phyloP scores from a whole-genome alignment of 768 basidiomycete species.

The Amanita phalloides region DNA sequence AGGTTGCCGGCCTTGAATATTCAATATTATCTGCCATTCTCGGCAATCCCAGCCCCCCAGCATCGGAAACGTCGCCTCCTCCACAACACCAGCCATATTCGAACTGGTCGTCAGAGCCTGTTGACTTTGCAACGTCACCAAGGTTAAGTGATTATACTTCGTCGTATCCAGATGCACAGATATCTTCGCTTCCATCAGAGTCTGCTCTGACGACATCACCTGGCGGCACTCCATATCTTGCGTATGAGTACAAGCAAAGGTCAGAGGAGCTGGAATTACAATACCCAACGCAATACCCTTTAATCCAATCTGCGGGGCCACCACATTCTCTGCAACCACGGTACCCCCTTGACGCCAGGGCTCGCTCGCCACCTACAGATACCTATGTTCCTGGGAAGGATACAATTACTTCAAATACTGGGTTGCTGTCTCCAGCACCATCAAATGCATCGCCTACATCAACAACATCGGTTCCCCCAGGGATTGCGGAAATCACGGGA shows the following conservation, averaged over 20 bases:
- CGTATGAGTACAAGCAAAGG: constrained; percentile 33
- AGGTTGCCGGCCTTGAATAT: constrained; percentile 91
- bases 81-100: constrained; percentile 28
- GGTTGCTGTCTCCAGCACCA: constrained; percentile 27
- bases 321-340: constrained; percentile 42
- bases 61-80: constrained; percentile 30
- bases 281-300: constrained; percentile 23
- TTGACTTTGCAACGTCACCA: constrained; percentile 27
- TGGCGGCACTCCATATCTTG: constrained; percentile 30
- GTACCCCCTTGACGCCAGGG: constrained; percentile 35
- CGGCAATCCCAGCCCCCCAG: constrained; percentile 58
- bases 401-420: constrained; percentile 19
- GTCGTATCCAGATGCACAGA: constrained; percentile 24
- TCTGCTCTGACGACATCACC: constrained; percentile 22
- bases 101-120: constrained; percentile 32
- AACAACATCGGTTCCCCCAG: constrained; percentile 25
- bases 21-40: constrained; percentile 89
- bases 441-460: constrained; percentile 29
- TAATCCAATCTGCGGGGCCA: constrained; percentile 18
- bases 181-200: constrained; percentile 23
- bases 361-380: constrained; percentile 25
- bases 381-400: constrained; percentile 20
- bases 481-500: constrained; percentile 22
- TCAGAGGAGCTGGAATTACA: constrained; percentile 28
- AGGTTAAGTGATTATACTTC: constrained; percentile 20